Percentiles rank a stretch among this genome's conserved stretches.
Conservation (phyloP, 2,329 filamentous ascomycete species). For the Microascus cirrosus region DNA sequence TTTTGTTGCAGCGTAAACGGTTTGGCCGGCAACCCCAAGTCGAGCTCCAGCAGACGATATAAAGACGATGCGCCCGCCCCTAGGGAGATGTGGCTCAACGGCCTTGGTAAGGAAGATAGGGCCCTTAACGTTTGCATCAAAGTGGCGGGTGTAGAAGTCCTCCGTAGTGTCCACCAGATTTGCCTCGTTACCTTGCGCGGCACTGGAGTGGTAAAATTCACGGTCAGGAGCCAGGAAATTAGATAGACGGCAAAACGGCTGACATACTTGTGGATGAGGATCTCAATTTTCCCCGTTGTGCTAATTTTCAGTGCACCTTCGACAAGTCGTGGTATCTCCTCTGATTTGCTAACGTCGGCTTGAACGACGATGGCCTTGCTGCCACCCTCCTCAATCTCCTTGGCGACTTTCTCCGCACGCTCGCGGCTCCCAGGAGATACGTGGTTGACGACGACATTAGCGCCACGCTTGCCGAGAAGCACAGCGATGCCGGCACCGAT, state of each 20-base stretch:
- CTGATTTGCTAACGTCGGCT: conserved; percentile 9
- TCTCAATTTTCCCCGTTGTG: conserved; percentile 13
- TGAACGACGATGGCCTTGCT: conserved; percentile 8
- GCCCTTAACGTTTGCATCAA: conserved; percentile 10
- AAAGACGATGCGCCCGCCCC: conserved; percentile 20
- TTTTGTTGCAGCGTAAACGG: conserved; percentile 22
- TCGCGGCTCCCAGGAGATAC: conserved; percentile 8
- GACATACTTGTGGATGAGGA: conserved; percentile 12
- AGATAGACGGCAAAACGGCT: too few relatives aligned
- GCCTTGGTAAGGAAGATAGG: conserved; percentile 19
- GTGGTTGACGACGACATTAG: conserved; percentile 13
- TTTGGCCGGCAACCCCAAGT: conserved; percentile 14
- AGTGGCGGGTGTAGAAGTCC: conserved; percentile 7
- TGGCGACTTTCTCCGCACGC: conserved; percentile 9
- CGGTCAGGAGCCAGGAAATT: background rate
- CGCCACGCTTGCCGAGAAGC: conserved; percentile 8
- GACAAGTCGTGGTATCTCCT: conserved; percentile 10
- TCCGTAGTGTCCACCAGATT: conserved; percentile 10
- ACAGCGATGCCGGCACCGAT: conserved; percentile 11
- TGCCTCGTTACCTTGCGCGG: conserved; percentile 8
- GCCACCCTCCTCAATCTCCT: conserved; percentile 9
- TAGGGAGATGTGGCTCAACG: conserved; percentile 15
- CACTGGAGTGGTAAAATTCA: background rate
- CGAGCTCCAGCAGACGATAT: conserved; percentile 20
- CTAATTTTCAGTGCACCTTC: conserved; percentile 10